Base-by-base conservation (phyloP, 148 eudicot genomes). In the Amaranthus cruentus region DNA sequence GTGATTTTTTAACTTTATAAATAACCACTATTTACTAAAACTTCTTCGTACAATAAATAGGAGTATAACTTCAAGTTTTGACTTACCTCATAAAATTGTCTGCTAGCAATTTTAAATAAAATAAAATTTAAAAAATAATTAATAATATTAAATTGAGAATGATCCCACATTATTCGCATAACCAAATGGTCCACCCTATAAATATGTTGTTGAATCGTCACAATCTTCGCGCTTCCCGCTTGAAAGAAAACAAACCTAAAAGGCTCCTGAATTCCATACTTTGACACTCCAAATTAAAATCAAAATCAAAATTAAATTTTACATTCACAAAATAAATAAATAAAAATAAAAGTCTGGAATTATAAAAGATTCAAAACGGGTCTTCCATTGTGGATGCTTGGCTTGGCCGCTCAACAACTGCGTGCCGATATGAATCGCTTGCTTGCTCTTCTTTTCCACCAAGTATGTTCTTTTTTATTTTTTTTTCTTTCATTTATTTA, bases 311-410 rank as follows among this genome's bases (percentile, higher is more conserved):
- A 60, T 56, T 1, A 58, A 2, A 58, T 46, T 15, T 57, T 1
- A 2, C 47, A 68, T 11, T 14, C 43, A 7, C 47, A 28, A 6
- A 55, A 9, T 46, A 55, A 6, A 15, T 8, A 62, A 61, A 49
- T 44, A 53, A 6, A 2, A 13, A 0, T 14, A 50, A 60, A 13
- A 55, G 52, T 53, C 47, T 58, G 10, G 5, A 10, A 9, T 15
- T 6, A 55, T 15, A 62, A 66, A 56, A 77, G 3, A 57, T 55
- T 55, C 97, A 93, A 90, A 84, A 93, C 98, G 98, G 98, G 92
- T 83, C 87, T 93, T 46, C 92, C 98, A 5, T 14, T 93, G 88
- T 93, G 97, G 92, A 88, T 91, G 95, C 84, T 93, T 58, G 98
- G 96, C 79, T 81, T 91, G 84, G 93, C 85, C 73, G 81, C 77